Evolutionary conservation across 768 basidiomycete species (phyloP).

Genomic region (Rhodotorula diobovata): DNA sequence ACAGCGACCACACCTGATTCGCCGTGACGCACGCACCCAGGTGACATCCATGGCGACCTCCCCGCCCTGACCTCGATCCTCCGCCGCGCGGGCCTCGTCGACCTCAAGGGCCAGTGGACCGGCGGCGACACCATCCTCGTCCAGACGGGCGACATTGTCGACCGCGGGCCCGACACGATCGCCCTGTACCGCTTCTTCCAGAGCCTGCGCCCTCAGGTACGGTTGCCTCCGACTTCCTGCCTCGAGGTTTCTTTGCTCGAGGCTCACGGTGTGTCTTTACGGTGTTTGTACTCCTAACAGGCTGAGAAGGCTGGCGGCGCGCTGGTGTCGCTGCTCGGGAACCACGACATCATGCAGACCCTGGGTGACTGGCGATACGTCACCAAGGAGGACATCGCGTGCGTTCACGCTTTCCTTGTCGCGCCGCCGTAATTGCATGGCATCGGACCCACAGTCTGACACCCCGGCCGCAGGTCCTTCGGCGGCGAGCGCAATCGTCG

Average conservation of each 20-base stretch:
- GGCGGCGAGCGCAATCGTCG: conserved; percentile 32
- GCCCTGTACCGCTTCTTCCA: conserved; percentile 81
- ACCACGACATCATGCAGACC: conserved; percentile 94
- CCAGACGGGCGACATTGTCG: conserved; percentile 65
- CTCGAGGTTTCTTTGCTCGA: no score
- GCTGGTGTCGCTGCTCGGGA: conserved; percentile 66
- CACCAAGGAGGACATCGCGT: conserved; percentile 25
- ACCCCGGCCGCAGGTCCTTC: not conserved
- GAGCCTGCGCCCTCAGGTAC: conserved; percentile 68
- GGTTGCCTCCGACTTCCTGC: conserved; percentile 11
- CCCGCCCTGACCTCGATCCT: conserved; percentile 73
- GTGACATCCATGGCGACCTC: conserved; percentile 86
- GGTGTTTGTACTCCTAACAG: not conserved
- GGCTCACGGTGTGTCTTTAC: not conserved
- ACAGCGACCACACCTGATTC: not conserved
- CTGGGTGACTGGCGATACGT: conserved; percentile 51
- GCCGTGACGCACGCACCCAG: conserved; percentile 43
- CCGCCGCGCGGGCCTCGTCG: conserved; percentile 70
- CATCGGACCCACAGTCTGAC: not conserved
- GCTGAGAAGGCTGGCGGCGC: conserved; percentile 57
- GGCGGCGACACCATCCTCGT: conserved; percentile 79
- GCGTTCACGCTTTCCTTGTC: no score
- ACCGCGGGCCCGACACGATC: conserved; percentile 84
- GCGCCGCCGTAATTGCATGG: not conserved
- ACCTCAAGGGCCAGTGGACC: conserved; percentile 70